Conservation (phyloP, 805 yeast genomes). For the Ogataea corticis region DNA sequence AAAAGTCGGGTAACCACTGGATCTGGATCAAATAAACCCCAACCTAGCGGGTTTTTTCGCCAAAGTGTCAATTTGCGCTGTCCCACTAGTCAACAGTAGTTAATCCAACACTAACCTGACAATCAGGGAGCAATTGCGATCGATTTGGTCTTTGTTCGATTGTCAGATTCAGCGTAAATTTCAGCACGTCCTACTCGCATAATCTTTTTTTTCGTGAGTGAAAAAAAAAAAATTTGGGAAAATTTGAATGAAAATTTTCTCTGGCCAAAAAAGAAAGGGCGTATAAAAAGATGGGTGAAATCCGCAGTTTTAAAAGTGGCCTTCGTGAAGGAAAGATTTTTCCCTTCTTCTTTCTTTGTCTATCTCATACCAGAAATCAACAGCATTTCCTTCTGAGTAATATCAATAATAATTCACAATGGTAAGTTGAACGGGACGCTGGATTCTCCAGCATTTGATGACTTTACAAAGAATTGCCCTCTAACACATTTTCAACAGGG, state of each 20-base stretch:
- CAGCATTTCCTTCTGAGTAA: constrained; percentile 38
- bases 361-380: constrained; percentile 40
- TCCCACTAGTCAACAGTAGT: too few relatives aligned
- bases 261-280: constrained; percentile 5
- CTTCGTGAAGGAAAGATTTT: constrained; percentile 7
- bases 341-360: constrained; percentile 14
- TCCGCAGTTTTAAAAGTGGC: constrained; percentile 10
- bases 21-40: neutral
- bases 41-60: too few relatives aligned
- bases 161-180: constrained; percentile 10
- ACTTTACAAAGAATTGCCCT: neutral
- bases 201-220: constrained; percentile 9
- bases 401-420: constrained; percentile 24
- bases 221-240: constrained; percentile 4
- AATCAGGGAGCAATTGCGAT: too few relatives aligned
- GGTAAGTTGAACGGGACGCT: constrained; percentile 7
- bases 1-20: constrained; percentile 1
- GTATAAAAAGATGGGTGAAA: constrained; percentile 18
- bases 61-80: too few relatives aligned
- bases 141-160: too few relatives aligned
- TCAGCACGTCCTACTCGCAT: constrained; percentile 12
- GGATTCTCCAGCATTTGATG: neutral
- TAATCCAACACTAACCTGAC: too few relatives aligned
- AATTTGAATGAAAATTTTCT: constrained; percentile 7
- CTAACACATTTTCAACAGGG: constrained; percentile 49